Evolutionary conservation across 2,329 filamentous ascomycete species (phyloP).

Genomic region (Aspergillus jensenii): DNA sequence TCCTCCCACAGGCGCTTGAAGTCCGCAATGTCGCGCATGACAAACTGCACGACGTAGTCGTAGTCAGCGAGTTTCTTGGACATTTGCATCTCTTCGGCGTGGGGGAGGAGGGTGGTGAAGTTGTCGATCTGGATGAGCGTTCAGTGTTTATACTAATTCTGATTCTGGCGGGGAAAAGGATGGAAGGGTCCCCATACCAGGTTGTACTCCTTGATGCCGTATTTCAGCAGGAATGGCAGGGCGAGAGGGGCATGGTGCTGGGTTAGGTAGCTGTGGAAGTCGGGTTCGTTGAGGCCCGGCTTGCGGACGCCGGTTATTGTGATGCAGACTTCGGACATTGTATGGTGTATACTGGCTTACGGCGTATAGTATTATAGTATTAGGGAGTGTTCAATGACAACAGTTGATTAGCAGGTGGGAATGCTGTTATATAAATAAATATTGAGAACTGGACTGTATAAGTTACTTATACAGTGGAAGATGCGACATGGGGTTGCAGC

Average conservation of each 20-base stretch:
- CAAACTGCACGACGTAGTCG: conserved; percentile 34
- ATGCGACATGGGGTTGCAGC: no score
- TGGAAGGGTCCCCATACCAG: conserved; percentile 22
- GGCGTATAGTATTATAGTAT: no score
- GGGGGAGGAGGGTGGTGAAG: neutral
- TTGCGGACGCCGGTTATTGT: conserved; percentile 33
- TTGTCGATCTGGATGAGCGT: conserved; percentile 5
- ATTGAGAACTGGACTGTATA: no score
- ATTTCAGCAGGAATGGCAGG: conserved; percentile 27
- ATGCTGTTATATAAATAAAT: no score
- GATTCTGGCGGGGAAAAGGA: neutral
- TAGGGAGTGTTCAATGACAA: no score
- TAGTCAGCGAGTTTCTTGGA: conserved; percentile 26
- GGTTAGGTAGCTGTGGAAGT: conserved; percentile 28
- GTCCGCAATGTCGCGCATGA: conserved; percentile 30
- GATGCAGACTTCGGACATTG: conserved; percentile 12
- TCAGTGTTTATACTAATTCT: neutral
- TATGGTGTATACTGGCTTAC: neutral
- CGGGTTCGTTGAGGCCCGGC: conserved; percentile 29
- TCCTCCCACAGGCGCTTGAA: conserved; percentile 32
- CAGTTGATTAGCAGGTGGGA: no score
- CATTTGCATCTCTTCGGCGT: conserved; percentile 9
- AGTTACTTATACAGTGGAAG: no score
- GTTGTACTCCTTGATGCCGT: conserved; percentile 29
- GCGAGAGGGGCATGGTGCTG: conserved; percentile 27